Conservation (phyloP, 2,329 filamentous ascomycete genomes). For the Stachybotrys chartarum region DNA sequence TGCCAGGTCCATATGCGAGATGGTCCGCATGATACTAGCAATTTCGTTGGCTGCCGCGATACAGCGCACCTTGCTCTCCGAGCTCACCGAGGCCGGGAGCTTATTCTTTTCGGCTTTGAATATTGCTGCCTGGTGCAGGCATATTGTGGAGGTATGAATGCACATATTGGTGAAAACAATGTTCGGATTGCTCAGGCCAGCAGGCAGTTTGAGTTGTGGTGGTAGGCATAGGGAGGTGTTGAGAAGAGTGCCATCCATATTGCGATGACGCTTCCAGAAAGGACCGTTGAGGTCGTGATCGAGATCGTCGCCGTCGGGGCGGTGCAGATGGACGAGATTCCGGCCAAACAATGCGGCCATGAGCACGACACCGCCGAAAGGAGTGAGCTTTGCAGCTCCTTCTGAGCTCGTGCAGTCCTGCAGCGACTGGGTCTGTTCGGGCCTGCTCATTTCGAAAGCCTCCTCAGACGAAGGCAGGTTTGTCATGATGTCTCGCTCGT, state of each 20-base stretch:
- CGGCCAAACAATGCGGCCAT: constrained; percentile 88
- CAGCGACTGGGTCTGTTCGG: constrained; percentile 64
- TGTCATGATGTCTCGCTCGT: constrained; percentile 85
- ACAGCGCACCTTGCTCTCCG: constrained; percentile 88
- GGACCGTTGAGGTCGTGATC: constrained; percentile 86
- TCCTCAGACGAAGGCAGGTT: constrained; percentile 80
- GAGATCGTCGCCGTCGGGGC: constrained; percentile 73
- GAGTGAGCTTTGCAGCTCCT: constrained; percentile 66
- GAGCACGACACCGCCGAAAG: constrained; percentile 73
- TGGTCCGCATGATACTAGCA: constrained; percentile 89
- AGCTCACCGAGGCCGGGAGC: constrained; percentile 66
- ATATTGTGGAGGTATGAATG: constrained; percentile 93
- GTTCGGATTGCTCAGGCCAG: constrained; percentile 70
- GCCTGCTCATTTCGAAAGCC: constrained; percentile 72
- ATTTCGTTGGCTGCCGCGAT: constrained; percentile 92
- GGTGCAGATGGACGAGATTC: constrained; percentile 85
- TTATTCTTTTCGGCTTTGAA: constrained; percentile 92
- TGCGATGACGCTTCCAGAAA: constrained; percentile 91
- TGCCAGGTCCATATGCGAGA: constrained; percentile 82
- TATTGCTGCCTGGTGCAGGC: constrained; percentile 95
- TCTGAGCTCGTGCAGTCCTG: constrained; percentile 59
- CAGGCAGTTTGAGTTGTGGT: constrained; percentile 68
- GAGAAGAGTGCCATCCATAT: constrained; percentile 82
- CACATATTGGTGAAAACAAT: constrained; percentile 94
- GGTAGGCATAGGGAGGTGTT: constrained; percentile 84